phyloP scores from a whole-genome alignment of 2,329 filamentous ascomycete species.

The Penicillium digitatum region DNA sequence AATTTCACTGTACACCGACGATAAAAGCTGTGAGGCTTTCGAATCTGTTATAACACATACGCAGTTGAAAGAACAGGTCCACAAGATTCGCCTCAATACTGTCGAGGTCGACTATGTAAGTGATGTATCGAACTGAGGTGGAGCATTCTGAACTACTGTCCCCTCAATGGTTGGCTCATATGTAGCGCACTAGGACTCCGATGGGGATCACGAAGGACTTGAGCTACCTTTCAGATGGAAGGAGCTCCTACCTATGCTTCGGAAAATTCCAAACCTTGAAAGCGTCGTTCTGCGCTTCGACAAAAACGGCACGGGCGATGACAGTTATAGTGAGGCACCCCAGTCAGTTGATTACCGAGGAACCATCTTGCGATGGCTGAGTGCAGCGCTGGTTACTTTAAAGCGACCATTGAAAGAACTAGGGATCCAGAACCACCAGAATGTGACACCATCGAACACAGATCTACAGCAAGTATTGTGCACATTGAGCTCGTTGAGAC shows the following conservation, averaged over 20 bases:
- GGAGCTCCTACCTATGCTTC: background rate
- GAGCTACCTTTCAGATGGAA: background rate
- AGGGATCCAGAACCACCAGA: background rate
- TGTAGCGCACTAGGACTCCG: background rate
- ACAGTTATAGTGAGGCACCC: background rate
- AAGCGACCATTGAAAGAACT: background rate
- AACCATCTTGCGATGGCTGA: background rate
- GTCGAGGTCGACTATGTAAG: background rate
- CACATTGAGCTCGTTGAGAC: background rate
- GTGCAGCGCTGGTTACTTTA: background rate
- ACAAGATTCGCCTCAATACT: background rate
- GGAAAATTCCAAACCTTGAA: background rate
- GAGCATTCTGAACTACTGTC: too few relatives aligned
- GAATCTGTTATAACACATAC: background rate
- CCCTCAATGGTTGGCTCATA: background rate
- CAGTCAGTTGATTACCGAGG: background rate
- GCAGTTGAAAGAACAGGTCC: background rate
- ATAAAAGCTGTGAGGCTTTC: background rate
- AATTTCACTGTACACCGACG: background rate
- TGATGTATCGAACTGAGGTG: background rate
- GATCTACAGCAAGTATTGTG: background rate
- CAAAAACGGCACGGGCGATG: background rate
- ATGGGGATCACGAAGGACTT: background rate
- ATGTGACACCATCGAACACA: background rate
- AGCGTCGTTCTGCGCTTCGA: conserved; percentile 1